Conservation (phyloP, 2,329 filamentous ascomycete species). For the Fusarium sp. region DNA sequence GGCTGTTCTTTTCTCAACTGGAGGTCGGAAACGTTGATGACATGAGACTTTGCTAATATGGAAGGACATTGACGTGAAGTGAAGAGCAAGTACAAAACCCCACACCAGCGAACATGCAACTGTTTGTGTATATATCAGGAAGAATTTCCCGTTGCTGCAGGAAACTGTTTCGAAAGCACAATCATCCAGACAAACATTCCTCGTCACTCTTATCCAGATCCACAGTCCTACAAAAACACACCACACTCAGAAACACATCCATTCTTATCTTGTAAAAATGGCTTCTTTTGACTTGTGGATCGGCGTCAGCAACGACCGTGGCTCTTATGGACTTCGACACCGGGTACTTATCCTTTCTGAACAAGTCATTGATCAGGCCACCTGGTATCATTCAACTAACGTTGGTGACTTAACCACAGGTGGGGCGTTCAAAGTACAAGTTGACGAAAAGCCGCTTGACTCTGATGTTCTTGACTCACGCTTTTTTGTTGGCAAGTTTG, state of each 20-base stretch:
- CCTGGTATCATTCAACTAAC: neutral
- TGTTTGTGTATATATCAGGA: neutral
- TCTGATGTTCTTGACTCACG: neutral
- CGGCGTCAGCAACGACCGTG: neutral
- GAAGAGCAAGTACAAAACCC: neutral
- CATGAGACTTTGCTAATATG: neutral
- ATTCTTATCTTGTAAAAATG: neutral
- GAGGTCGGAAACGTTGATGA: neutral
- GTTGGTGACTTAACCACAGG: neutral
- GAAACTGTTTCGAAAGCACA: neutral
- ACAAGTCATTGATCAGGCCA: neutral
- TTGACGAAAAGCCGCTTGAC: neutral
- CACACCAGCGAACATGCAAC: neutral
- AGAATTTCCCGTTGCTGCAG: neutral
- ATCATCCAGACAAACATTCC: neutral
- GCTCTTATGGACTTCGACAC: neutral
- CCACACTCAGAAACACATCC: too few species aligned
- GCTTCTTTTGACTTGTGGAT: neutral
- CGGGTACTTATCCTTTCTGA: neutral
- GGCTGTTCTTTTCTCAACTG: too few species aligned
- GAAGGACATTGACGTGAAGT: neutral
- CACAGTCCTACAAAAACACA: too few species aligned
- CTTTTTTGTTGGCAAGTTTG: neutral
- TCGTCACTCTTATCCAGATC: too few species aligned
- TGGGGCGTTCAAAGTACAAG: neutral